Evolutionary conservation across 768 basidiomycete species (phyloP).

Genomic region (Lanmaoa rubissima): DNA sequence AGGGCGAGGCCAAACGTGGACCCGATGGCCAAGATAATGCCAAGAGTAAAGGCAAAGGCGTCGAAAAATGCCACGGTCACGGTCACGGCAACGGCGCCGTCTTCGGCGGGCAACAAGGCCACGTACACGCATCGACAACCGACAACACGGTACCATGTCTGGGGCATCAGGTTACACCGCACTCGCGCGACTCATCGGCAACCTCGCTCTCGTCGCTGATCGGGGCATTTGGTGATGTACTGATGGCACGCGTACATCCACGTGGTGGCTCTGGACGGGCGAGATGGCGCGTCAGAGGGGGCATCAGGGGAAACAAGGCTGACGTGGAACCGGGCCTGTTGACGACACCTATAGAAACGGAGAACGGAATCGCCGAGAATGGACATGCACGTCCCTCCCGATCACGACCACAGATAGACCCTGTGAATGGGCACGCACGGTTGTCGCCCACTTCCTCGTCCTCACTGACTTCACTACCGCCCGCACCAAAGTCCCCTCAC

Average conservation of each 20-base stretch:
- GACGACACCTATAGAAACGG: conserved; percentile 3
- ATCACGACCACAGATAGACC: not conserved
- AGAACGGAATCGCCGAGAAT: not conserved
- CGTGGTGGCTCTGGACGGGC: not conserved
- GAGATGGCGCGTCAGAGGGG: not conserved
- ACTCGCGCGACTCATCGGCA: conserved; percentile 13
- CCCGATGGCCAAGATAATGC: not conserved
- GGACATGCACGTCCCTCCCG: not conserved
- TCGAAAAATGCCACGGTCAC: not conserved
- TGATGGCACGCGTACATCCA: conserved; percentile 8
- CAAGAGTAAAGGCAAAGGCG: conserved; percentile 11
- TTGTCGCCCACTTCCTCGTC: not conserved
- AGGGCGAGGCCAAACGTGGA: not conserved
- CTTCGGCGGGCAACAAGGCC: not conserved
- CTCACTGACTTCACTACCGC: not conserved
- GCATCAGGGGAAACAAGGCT: not conserved
- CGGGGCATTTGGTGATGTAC: conserved; percentile 17
- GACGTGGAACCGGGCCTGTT: conserved; percentile 12
- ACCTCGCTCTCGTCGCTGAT: conserved; percentile 22
- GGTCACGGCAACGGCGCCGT: not conserved
- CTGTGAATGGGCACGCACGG: not conserved
- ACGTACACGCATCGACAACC: not conserved
- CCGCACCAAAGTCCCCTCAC: not conserved
- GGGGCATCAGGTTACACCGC: not conserved
- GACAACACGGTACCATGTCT: not conserved